Evolutionary conservation across 176 grass and related monocot species (phyloP).

Genomic region (Bothriochloa decipiens): DNA sequence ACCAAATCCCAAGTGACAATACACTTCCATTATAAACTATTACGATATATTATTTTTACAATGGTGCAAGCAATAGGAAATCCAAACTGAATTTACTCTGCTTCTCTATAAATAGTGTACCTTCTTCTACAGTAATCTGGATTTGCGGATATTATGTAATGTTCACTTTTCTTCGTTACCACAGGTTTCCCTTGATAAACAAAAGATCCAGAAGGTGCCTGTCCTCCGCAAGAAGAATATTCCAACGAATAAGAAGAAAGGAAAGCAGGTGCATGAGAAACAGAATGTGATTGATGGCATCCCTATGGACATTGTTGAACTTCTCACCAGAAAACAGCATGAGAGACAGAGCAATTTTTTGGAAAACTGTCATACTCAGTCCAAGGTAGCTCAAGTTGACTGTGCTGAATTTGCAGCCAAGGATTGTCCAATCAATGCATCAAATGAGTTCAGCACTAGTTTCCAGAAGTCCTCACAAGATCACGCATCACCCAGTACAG

Average conservation of each 20-base stretch:
- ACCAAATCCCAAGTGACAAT: not conserved
- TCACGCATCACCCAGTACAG: not conserved
- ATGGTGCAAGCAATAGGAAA: not conserved
- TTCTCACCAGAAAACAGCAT: slow-evolving; percentile 68
- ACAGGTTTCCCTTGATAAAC: slow-evolving; percentile 53
- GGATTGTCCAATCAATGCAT: slow-evolving; percentile 33
- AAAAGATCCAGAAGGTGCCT: slow-evolving; percentile 34
- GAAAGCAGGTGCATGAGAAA: slow-evolving; percentile 38
- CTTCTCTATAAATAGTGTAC: not conserved
- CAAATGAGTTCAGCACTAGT: slow-evolving; percentile 29
- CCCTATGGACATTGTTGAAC: slow-evolving; percentile 93
- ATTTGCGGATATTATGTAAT: not conserved
- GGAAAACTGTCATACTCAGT: not conserved
- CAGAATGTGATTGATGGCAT: slow-evolving; percentile 58
- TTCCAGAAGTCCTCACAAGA: slow-evolving; percentile 25
- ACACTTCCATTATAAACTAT: not conserved
- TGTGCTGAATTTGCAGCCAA: slow-evolving; percentile 6
- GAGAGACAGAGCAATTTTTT: slow-evolving; percentile 49
- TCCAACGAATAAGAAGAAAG: slow-evolving; percentile 46
- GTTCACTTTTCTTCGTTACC: slow-evolving; percentile 35
- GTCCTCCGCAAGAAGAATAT: slow-evolving; percentile 34
- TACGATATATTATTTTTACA: not conserved
- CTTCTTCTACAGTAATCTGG: not conserved
- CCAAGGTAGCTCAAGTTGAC: slow-evolving; percentile 38
- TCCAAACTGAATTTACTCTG: slow-evolving; percentile 7